Conservation (phyloP, 371 early-diverging fungal genomes). For the Saksenaea vasiformis region DNA sequence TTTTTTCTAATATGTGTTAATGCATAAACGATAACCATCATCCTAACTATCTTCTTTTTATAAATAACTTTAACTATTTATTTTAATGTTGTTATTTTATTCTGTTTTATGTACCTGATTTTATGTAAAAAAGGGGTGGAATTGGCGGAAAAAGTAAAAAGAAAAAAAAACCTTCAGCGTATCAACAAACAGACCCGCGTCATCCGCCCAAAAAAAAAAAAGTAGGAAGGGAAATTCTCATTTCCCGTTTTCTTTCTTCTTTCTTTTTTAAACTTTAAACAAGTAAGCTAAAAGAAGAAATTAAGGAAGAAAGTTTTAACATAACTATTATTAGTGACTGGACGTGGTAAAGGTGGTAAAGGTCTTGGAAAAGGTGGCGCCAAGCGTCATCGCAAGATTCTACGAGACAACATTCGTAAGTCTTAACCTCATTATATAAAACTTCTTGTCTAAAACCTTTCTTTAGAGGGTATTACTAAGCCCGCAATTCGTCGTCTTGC, state of each 20-base stretch:
- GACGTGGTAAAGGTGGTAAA: slow-evolving; percentile 98
- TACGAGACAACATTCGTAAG: slow-evolving; percentile 97
- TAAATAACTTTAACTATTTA: too few species aligned
- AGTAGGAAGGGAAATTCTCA: background rate
- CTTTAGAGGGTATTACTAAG: slow-evolving; percentile 94
- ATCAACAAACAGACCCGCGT: slow-evolving; percentile 1
- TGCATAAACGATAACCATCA: too few species aligned
- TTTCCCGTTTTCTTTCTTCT: slow-evolving; percentile 9
- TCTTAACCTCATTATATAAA: slow-evolving; percentile 9
- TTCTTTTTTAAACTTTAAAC: slow-evolving; percentile 12
- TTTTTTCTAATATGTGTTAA: too few species aligned
- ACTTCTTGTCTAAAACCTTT: background rate
- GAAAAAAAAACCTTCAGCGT: background rate
- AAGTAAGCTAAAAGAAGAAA: slow-evolving; percentile 35
- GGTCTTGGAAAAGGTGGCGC: slow-evolving; percentile 97
- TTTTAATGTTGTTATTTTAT: too few species aligned
- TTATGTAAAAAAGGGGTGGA: too few species aligned
- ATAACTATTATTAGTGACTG: slow-evolving; percentile 60
- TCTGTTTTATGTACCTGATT: too few species aligned
- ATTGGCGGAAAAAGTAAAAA: background rate
- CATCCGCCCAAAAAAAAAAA: background rate
- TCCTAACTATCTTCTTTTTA: too few species aligned
- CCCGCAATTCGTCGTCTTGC: slow-evolving; percentile 99
- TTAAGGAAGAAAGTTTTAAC: slow-evolving; percentile 15
- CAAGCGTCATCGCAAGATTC: slow-evolving; percentile 99